A percentile compares a stretch with the other conserved stretches of the same genome.
Evolutionary conservation across 352 stramenopile genomes (phyloP).

Genomic region (Phytophthora megakarya): DNA sequence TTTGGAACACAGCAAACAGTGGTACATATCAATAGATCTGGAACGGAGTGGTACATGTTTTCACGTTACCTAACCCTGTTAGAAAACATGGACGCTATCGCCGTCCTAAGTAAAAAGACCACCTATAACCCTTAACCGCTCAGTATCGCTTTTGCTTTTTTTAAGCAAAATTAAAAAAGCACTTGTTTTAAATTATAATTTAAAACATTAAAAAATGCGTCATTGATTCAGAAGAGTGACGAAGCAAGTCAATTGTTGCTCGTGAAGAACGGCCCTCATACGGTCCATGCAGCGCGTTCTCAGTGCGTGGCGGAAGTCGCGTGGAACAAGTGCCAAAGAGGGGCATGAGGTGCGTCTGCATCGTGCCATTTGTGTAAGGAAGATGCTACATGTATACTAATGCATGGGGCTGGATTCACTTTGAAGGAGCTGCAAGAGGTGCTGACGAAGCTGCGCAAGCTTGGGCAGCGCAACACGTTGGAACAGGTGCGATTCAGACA

Average conservation of each 20-base stretch:
- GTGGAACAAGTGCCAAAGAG: constrained; percentile 45
- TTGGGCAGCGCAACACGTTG: constrained; percentile 58
- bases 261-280: neutral
- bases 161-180: no score
- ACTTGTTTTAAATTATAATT: no score
- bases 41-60: no score
- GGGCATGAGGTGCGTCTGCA: constrained; percentile 41
- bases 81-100: no score
- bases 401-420: neutral
- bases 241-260: neutral
- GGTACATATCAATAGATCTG: no score
- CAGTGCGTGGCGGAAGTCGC: constrained; percentile 48
- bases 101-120: no score
- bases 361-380: neutral
- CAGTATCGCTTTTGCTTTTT: no score
- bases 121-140: no score
- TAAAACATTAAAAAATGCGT: no score
- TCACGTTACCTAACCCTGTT: no score
- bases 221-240: neutral
- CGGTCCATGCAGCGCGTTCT: constrained; percentile 31
- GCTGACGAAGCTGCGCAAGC: constrained; percentile 54
- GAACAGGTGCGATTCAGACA: constrained; percentile 46
- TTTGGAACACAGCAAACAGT: no score
- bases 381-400: neutral
- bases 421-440: constrained; percentile 64